Evolutionary conservation across 768 basidiomycete species (phyloP).

Genomic region (Tylopilus cervinicoccineus): DNA sequence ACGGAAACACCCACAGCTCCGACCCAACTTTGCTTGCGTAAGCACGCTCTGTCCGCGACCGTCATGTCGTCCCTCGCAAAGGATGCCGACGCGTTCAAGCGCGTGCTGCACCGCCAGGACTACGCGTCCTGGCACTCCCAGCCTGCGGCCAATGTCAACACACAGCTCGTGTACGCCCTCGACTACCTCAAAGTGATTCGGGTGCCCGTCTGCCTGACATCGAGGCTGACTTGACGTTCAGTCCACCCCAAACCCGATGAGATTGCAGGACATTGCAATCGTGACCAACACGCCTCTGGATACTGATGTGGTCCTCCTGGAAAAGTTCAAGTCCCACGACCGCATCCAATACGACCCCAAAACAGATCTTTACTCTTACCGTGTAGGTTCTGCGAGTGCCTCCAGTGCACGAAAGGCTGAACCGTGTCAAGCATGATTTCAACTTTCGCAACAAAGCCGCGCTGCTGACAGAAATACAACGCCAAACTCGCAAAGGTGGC

Average conservation of each 20-base stretch:
- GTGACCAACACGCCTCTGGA: conserved; percentile 75
- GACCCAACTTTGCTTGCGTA: conserved; percentile 26
- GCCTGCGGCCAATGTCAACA: conserved; percentile 82
- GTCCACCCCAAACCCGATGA: conserved; percentile 75
- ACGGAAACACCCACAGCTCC: conserved; percentile 17
- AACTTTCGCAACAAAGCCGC: conserved; percentile 82
- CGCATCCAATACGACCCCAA: conserved; percentile 75
- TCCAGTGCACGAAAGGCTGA: conserved; percentile 2
- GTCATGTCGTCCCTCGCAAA: conserved; percentile 66
- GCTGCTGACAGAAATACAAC: conserved; percentile 80
- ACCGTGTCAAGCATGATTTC: conserved; percentile 65
- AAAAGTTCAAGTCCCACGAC: conserved; percentile 81
- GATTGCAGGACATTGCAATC: conserved; percentile 83
- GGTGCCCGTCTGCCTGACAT: conserved; percentile 5
- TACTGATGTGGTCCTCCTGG: conserved; percentile 63
- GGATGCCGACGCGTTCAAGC: conserved; percentile 71
- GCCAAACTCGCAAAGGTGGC: conserved; percentile 77
- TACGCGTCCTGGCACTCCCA: conserved; percentile 83
- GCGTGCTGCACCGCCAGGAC: conserved; percentile 58
- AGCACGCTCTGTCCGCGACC: conserved; percentile 10
- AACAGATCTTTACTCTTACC: conserved; percentile 84
- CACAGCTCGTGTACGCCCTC: conserved; percentile 82
- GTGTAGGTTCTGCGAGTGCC: conserved; percentile 43
- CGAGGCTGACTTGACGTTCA: conserved; percentile 22
- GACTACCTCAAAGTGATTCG: conserved; percentile 68